Base-by-base conservation (phyloP, 176 grass and related monocot species). In the Juncus effusus region DNA sequence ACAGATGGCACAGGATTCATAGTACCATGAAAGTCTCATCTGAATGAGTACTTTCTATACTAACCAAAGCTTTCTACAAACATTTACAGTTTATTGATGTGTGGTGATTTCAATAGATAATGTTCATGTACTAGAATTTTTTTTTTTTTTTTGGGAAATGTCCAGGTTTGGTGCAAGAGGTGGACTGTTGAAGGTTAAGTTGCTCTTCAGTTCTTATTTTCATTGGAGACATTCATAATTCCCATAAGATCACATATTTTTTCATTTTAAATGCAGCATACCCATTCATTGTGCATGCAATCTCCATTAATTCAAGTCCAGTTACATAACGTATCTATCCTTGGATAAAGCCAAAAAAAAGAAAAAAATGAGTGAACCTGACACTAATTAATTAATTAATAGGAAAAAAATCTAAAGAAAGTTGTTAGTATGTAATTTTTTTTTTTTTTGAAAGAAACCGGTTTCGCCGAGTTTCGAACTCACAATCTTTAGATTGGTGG, bases 1-100 rank as follows among this genome's bases (percentile, higher is more conserved):
- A 72, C 69, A 72, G 54, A 58, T 72, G 69, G 69, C 54, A 72
- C 69, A 45, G 54, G 42, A 53, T 11, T 72, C 42, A 7, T 35
- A 59, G 69, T 72, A 72, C 54, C 54, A 72, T 13, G 67, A 72
- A 59, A 72, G 54, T 53, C 69, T 12, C 67, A 38, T 71, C n/a
- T 42, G 53, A 71, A 59, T 71, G 67, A 71, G 67, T 71, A 51
- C 37, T 57, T 11, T 12, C 5, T 42, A 28, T 70, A 4, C 19
- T 12, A 41, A 71, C 67, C 16, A 4, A 51, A 41, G 7, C 5
- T 59, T 47, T 59, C 52, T 58, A 71, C 54, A 16, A 16, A 40
- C 40, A 16, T 40, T 71, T 2, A 56, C 37, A 40, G 4, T 53
- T 54, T 38, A 36, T 13, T 13, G 1, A 40, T 14, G n/a, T 35